Base-by-base conservation (phyloP, 2,329 filamentous ascomycete species). In the Alternaria rosae region DNA sequence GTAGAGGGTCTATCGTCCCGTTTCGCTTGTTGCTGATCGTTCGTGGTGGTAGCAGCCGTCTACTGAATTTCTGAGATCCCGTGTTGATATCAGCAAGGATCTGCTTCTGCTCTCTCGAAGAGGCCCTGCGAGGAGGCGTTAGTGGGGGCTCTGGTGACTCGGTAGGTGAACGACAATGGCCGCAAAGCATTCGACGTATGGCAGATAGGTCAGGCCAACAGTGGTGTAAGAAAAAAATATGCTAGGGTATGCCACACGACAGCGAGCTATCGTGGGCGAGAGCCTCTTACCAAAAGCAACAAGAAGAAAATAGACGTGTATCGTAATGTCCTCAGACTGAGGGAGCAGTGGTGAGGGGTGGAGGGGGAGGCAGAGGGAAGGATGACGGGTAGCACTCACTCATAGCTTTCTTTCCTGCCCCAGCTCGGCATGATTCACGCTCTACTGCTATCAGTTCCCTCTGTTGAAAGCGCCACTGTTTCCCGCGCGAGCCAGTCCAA, bases 401-500 rank as follows among this genome's bases (percentile, higher is more conserved):
- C 77, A 70, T 78, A 78, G 76, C 76, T 80, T 67, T 74, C 71
- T 60, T 76, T 77, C 67, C 75, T 75, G 63, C 75, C 75, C 76
- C 77, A 77, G 71, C 76, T 79, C 68, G 77, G 76, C 78, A 80
- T 79, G 68, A 67, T 72, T 68, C 69, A 66, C 63, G 57, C 57
- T 52, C 57, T 54, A 41, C 59, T 69, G 60, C 67, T 70, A 71
- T 71, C 69, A 65, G 56, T 59, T 52, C 47, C 28, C 52, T 52
- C 51, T 53, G 47, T 51, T 51, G 47, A 56, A 59, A 59, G 55
- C 59, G 59, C 59, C 54, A 59, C 59, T 58, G 28, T 48, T 48
- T 45, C 50, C 59, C 42, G 54, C 47, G 25, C 38, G 32, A 43
- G 48, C 47, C 59, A 59, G 47, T 59, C 59, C 59, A 61, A 61